These are phyloP conservation scores for Colletotrichum incanum DNA, from an alignment of 2,329 filamentous ascomycete species.

Conservation along the genomic window DNA sequence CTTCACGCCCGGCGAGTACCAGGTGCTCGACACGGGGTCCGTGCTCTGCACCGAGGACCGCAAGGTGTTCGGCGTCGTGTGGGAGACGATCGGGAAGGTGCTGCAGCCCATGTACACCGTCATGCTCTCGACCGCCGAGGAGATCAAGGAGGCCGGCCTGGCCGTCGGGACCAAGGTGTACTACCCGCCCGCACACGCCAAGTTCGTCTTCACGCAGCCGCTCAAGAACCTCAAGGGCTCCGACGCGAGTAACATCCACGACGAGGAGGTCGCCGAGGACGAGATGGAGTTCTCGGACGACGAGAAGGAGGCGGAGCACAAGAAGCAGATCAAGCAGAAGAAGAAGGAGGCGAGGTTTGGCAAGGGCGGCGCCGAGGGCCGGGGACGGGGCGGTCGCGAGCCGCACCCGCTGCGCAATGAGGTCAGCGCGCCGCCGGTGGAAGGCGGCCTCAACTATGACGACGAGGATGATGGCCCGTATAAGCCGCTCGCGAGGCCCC, in stretches of 20 bases:
- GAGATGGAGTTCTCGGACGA: slow-evolving; percentile 98
- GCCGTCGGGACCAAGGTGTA: slow-evolving; percentile 79
- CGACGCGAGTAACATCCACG: slow-evolving; percentile 94
- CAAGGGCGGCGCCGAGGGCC: slow-evolving; percentile 56
- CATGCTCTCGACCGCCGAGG: slow-evolving; percentile 78
- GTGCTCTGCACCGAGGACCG: slow-evolving; percentile 85
- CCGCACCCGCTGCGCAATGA: slow-evolving; percentile 61
- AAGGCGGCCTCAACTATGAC: slow-evolving; percentile 74
- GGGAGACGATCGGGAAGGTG: slow-evolving; percentile 89
- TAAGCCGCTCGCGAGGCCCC: slow-evolving; percentile 78
- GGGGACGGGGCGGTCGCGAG: slow-evolving; percentile 50
- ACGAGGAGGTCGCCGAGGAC: slow-evolving; percentile 89
- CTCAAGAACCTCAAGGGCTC: slow-evolving; percentile 87
- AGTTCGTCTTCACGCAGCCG: slow-evolving; percentile 88
- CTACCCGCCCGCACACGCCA: slow-evolving; percentile 85
- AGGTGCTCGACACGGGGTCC: slow-evolving; percentile 87
- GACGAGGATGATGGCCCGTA: slow-evolving; percentile 80
- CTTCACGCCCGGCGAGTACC: slow-evolving; percentile 83
- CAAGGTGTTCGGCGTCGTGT: slow-evolving; percentile 84
- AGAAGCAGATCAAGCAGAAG: slow-evolving; percentile 78
- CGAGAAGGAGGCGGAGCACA: slow-evolving; percentile 91
- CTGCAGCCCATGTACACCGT: slow-evolving; percentile 90
- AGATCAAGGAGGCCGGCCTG: slow-evolving; percentile 78
- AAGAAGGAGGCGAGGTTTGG: slow-evolving; percentile 63
- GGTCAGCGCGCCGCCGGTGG: slow-evolving; percentile 50